These are phyloP conservation scores for Cutaneotrichosporon arboriforme DNA, from an alignment of 1,284 basidiomycete genomes.

Conservation along the genomic window DNA sequence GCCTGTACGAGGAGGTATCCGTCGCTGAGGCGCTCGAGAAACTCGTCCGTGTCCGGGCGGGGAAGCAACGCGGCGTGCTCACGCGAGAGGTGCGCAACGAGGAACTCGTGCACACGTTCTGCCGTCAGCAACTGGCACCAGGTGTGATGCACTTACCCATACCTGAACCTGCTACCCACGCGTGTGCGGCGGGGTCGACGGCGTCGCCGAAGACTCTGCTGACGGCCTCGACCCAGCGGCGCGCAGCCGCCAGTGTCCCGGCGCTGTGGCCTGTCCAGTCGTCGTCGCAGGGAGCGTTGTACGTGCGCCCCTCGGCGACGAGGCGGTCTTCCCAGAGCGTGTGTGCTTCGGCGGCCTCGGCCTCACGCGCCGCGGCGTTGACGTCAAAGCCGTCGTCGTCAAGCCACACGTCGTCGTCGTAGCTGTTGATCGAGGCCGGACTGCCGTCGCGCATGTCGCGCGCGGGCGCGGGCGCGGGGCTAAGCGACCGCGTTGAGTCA, in stretches of 20 bases:
- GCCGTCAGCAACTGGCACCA: not conserved
- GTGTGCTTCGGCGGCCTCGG: slow-evolving; percentile 18
- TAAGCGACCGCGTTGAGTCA: not conserved
- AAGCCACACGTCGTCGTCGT: slow-evolving; percentile 15
- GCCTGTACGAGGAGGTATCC: slow-evolving; percentile 43
- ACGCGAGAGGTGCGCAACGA: slow-evolving; percentile 30
- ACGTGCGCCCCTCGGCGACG: slow-evolving; percentile 27
- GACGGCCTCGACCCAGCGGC: slow-evolving; percentile 37
- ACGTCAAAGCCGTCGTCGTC: slow-evolving; percentile 44
- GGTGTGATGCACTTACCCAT: slow-evolving; percentile 43
- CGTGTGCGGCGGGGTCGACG: slow-evolving; percentile 12
- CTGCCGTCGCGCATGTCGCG: too few relatives aligned
- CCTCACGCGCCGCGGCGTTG: slow-evolving; percentile 29
- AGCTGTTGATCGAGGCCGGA: not conserved
- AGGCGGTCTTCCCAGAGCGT: slow-evolving; percentile 46
- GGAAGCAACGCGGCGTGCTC: slow-evolving; percentile 29
- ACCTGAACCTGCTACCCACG: slow-evolving; percentile 49
- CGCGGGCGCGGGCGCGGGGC: not conserved
- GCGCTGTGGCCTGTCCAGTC: slow-evolving; percentile 20
- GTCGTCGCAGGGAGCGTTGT: slow-evolving; percentile 18
- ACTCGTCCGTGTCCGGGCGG: not conserved
- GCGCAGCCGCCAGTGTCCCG: slow-evolving; percentile 21
- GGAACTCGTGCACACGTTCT: slow-evolving; percentile 38
- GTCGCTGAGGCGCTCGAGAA: slow-evolving; percentile 28
- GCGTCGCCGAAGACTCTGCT: slow-evolving; percentile 27